Evolutionary conservation across 345 rosid species (phyloP).

Genomic region (Litchi chinensis): DNA sequence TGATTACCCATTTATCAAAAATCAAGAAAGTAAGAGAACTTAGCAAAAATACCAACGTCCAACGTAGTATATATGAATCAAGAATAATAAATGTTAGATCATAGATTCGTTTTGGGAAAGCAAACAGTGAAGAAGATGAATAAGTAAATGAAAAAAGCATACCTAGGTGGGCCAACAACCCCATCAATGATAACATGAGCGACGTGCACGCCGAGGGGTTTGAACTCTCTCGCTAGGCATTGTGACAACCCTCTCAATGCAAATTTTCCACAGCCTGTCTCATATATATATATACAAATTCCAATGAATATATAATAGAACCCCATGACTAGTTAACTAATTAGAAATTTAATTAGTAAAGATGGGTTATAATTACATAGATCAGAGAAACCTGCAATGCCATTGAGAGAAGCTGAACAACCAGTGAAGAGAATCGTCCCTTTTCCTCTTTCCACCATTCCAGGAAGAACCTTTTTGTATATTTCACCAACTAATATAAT

Average conservation of each 20-base stretch:
- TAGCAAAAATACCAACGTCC: no score
- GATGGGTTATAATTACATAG: constrained; percentile 48
- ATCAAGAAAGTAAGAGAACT: no score
- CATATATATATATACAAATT: neutral
- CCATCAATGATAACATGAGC: constrained; percentile 91
- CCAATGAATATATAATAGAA: neutral
- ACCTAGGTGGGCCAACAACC: constrained; percentile 77
- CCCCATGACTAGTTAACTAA: neutral
- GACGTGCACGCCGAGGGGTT: constrained; percentile 77
- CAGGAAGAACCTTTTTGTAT: constrained; percentile 65
- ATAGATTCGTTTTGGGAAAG: neutral
- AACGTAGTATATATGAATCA: neutral
- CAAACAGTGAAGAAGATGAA: neutral
- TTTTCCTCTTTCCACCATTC: constrained; percentile 86
- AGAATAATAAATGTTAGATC: no score
- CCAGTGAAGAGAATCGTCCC: constrained; percentile 95
- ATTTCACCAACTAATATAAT: no score
- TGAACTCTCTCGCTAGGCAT: constrained; percentile 82
- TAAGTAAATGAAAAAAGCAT: neutral
- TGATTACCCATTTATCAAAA: no score
- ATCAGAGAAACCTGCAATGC: constrained; percentile 84
- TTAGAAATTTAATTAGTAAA: no score
- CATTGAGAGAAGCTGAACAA: constrained; percentile 86
- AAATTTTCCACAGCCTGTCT: constrained; percentile 86
- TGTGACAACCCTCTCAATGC: constrained; percentile 85